A percentile compares a stretch with the other conserved stretches of the same genome.
Conservation (phyloP, 169 alveolate genomes). For the Plasmodium knowlesi region DNA sequence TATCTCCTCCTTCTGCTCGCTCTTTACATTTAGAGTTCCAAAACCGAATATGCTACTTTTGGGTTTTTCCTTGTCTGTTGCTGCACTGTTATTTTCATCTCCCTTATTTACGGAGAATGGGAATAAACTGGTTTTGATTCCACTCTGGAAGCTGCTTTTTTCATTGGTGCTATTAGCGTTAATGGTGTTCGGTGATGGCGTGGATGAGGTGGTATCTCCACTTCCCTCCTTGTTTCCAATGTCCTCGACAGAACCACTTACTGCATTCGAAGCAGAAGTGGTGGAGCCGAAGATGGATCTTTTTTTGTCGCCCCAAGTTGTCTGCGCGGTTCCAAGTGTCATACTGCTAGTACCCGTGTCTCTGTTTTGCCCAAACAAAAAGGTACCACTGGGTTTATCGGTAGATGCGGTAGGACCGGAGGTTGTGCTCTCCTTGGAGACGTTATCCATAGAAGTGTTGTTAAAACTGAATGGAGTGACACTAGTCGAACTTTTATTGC, state of each 20-base stretch:
- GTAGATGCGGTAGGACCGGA: background rate
- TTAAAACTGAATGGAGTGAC: background rate
- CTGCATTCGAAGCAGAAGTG: background rate
- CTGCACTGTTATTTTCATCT: background rate
- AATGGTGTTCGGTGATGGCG: background rate
- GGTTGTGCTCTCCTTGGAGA: background rate
- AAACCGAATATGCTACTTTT: background rate
- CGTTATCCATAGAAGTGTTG: background rate
- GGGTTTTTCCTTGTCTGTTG: background rate
- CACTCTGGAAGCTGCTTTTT: background rate
- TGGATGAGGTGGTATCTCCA: background rate
- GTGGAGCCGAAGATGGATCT: background rate
- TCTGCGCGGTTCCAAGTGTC: background rate
- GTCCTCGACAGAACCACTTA: background rate
- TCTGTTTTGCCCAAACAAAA: background rate
- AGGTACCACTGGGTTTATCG: background rate
- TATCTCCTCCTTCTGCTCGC: background rate
- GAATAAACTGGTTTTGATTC: slow-evolving; percentile 1
- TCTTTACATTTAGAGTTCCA: background rate
- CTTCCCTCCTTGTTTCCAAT: background rate
- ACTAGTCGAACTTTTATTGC: background rate
- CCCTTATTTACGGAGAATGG: background rate
- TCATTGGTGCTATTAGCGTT: background rate
- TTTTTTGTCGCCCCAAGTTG: slow-evolving; percentile 14
- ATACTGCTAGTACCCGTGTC: background rate